Percentiles rank a stretch among this genome's conserved stretches.
phyloP scores from a whole-genome alignment of 169 alveolate genomes.

The Plasmodium fragile region DNA sequence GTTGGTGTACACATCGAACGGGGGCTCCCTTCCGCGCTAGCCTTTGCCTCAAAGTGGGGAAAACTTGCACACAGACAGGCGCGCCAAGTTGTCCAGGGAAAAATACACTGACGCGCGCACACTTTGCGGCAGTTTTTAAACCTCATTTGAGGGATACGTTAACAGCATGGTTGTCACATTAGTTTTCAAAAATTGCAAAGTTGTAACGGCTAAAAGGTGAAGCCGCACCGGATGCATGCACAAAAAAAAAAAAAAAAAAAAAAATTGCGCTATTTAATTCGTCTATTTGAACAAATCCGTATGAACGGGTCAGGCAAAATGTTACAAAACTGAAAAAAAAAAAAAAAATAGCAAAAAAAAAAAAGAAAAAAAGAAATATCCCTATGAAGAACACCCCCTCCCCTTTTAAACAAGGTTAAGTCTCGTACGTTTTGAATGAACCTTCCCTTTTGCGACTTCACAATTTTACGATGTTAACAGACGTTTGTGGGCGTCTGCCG shows the following conservation, averaged over 20 bases:
- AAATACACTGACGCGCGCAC: neutral
- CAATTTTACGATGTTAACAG: neutral
- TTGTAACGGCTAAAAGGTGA: neutral
- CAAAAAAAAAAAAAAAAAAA: neutral
- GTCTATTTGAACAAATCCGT: neutral
- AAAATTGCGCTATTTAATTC: neutral
- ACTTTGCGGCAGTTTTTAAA: neutral
- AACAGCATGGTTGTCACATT: neutral
- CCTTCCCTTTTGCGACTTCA: neutral
- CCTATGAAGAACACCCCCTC: neutral
- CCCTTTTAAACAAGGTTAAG: neutral
- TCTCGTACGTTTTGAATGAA: neutral
- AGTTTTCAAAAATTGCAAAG: neutral
- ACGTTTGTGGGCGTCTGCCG: neutral
- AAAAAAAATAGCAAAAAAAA: neutral
- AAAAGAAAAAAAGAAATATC: neutral
- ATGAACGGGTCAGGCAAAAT: conserved; percentile 8
- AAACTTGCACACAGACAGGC: neutral
- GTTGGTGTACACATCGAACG: neutral
- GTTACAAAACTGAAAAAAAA: neutral
- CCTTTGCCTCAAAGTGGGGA: neutral
- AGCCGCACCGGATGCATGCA: neutral
- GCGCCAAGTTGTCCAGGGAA: neutral
- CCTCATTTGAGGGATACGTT: neutral
- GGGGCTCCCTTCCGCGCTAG: neutral